These are phyloP conservation scores for Rhodotorula sphaerocarpa DNA, from an alignment of 768 basidiomycete genomes.

Conservation along the genomic window DNA sequence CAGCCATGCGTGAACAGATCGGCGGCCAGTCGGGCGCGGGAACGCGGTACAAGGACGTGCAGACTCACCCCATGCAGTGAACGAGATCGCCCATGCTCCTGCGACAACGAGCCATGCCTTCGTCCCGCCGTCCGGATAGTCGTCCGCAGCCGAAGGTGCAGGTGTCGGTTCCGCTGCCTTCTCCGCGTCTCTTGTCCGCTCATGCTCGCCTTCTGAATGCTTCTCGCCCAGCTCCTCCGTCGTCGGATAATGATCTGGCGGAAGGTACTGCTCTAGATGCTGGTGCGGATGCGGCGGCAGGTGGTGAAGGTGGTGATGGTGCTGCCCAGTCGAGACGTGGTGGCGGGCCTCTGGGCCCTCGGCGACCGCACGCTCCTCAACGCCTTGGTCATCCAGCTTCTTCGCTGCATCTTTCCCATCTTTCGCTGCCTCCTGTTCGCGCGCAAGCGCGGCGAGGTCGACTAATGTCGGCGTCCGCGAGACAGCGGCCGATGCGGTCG, in stretches of 20 bases:
- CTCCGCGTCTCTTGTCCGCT: neutral
- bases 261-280: conserved; percentile 17
- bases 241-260: conserved; percentile 13
- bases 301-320: neutral
- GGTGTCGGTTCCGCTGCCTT: neutral
- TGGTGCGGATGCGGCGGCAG: conserved; percentile 13
- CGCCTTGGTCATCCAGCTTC: neutral
- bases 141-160: neutral
- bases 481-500: conserved; percentile 11
- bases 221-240: conserved; percentile 12
- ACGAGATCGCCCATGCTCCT: conserved; percentile 22
- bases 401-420: neutral
- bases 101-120: conserved; percentile 28
- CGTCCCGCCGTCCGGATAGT: conserved; percentile 20
- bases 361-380: neutral
- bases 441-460: conserved; percentile 4
- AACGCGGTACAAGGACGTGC: too few relatives aligned
- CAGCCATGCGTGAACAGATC: neutral
- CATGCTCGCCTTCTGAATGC: neutral
- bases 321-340: too few relatives aligned
- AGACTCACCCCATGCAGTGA: conserved; percentile 16
- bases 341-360: neutral
- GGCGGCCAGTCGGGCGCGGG: too few relatives aligned
- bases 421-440: neutral
- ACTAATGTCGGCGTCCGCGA: conserved; percentile 23